Base-by-base conservation (phyloP, 805 yeast species). In the Cyberlindnera saturnus region DNA sequence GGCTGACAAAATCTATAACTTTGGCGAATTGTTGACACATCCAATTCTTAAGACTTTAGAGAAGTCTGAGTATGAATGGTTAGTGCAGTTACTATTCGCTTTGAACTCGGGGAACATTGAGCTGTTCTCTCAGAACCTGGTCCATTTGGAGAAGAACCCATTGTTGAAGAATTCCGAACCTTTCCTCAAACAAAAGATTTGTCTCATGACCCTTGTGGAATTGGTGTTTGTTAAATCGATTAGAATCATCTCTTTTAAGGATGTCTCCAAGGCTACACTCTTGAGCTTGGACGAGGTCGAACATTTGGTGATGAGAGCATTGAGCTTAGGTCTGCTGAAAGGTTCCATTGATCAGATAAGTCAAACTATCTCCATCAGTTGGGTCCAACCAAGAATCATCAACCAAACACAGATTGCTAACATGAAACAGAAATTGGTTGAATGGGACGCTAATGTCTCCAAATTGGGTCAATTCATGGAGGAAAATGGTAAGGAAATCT, bases 301-400 rank as follows among this genome's bases (percentile, higher is more conserved):
- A 69, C 85, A 82, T 56, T 71, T 93, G 58, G 82, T 91, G 29
- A 90, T 93, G 84, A 87, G 87, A 67, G 90, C 96, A 33, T 78
- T 93, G 49, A 80, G 93, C 50, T 69, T 93, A 44, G 86, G 86
- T 15, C 73, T 93, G 52, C 74, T 93, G 57, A 79, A 80, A 63
- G 99, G 99, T n/a, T 73, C 77, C 40, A 91, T 93, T 54, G 95
- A 93, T 62, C 95, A 93, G 67, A 86, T 89, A 35, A 77, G 78
- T 39, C 78, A 82, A 62, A 69, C 82, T 13, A 85, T 93, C 44
- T 80, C 83, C 30, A 81, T 93, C 38, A 80, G 85, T 23, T 93
- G 99, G 99, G 82, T 91, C 48, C 98, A 93, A 71, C 98, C 99
- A 46, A 76, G 98, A 57, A 86, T 89, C 43, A 82, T 93, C 74